phyloP scores from a whole-genome alignment of 345 rosid genomes.

The Eucalyptus regnans region DNA sequence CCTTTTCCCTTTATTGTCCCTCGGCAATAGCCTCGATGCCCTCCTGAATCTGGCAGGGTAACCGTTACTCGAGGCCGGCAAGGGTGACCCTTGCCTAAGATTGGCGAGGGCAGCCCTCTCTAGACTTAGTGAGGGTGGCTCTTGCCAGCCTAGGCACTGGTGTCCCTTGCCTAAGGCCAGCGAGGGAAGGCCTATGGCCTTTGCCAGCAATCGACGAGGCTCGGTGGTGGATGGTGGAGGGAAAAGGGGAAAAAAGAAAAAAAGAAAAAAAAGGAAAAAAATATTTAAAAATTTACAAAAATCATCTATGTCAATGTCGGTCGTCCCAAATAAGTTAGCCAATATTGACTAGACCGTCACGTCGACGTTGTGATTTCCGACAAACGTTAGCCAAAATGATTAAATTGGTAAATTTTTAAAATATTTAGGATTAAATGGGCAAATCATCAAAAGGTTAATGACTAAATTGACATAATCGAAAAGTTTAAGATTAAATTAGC shows the following conservation, averaged over 20 bases:
- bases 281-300: too few relatives aligned
- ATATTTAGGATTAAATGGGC: background rate
- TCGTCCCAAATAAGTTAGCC: too few relatives aligned
- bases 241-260: accelerated
- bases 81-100: background rate
- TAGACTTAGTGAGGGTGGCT: background rate
- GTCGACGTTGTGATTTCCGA: accelerated
- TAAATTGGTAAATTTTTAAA: background rate
- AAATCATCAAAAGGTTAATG: background rate
- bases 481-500: too few relatives aligned
- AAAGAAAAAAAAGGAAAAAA: too few relatives aligned
- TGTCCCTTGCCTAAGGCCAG: background rate
- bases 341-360: accelerated
- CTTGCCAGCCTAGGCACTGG: too few relatives aligned
- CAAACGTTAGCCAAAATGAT: too few relatives aligned
- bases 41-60: accelerated
- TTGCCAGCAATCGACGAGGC: accelerated
- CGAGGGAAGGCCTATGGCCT: too few relatives aligned
- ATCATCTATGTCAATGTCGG: background rate
- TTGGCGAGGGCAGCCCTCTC: background rate
- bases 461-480: background rate
- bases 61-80: accelerated
- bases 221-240: background rate
- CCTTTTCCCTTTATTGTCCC: background rate
- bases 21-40: accelerated